phyloP scores from a whole-genome alignment of 2,329 filamentous ascomycete species.

The Penicillium palitans region DNA sequence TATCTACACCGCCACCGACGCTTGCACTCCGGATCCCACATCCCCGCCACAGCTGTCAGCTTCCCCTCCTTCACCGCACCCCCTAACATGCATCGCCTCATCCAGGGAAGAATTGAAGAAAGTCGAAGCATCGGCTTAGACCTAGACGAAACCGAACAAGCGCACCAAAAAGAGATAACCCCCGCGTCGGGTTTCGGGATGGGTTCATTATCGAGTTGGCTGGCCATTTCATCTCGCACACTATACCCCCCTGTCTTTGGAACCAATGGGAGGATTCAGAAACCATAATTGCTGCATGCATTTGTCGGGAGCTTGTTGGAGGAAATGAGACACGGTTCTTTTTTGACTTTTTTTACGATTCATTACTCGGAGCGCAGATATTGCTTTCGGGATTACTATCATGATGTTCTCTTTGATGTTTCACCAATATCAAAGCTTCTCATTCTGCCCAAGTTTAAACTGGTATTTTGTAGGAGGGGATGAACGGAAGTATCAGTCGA shows the following conservation, averaged over 20 bases:
- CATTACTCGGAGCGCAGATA: background rate
- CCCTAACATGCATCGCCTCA: slow-evolving; percentile 7
- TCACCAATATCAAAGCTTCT: background rate
- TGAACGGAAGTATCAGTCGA: background rate
- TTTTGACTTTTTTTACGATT: slow-evolving; percentile 2
- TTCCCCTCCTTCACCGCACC: background rate
- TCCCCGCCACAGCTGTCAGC: background rate
- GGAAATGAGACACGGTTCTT: slow-evolving; percentile 9
- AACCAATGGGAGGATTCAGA: slow-evolving; percentile 3
- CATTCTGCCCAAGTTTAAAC: background rate
- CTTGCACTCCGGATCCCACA: background rate
- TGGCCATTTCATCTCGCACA: slow-evolving; percentile 11
- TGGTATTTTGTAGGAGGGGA: background rate
- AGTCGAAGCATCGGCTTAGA: slow-evolving; percentile 73
- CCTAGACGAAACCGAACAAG: slow-evolving; percentile 15
- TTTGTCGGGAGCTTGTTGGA: slow-evolving; percentile 5
- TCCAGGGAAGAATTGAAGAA: slow-evolving; percentile 79
- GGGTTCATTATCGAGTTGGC: slow-evolving; percentile 9
- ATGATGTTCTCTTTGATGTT: background rate
- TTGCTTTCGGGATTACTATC: background rate
- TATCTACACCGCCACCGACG: background rate
- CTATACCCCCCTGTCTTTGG: slow-evolving; percentile 14
- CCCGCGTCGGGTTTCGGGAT: slow-evolving; percentile 5
- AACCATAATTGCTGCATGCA: slow-evolving; percentile 2
- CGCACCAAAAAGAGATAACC: background rate